Base-by-base conservation (phyloP, 441 rosid genomes). In the Gossypium davidsonii region DNA sequence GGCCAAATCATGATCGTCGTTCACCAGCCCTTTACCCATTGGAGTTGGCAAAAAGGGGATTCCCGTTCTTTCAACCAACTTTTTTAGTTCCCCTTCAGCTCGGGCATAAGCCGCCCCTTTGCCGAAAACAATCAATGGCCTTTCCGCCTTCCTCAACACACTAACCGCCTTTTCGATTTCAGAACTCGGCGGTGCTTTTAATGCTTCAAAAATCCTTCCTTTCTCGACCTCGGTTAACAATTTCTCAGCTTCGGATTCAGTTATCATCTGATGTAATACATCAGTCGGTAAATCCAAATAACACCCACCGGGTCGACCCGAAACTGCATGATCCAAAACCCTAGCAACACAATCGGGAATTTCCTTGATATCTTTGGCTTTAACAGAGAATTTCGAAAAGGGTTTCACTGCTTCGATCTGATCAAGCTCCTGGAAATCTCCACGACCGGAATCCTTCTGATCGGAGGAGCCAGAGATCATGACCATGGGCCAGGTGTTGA, bases 391-490 rank as follows among this genome's bases (percentile, higher is more conserved):
- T 55, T 94, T 94, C 2, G 91, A 85, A 79, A 92, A 92, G 8
- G 90, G 85, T 78, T 81, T 88, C 56, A 87, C 97, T 0, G 94
- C 96, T 15, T 87, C 97, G 11, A 94, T 53, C 81, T 94, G 98
- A 75, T 94, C 95, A 59, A 94, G 97, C 80, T 92, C 97, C 77
- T 92, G 97, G 64, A 94, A 94, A 71, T 94, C 97, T 1, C 97
- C 97, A 8, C 93, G 84, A 2, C 98, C 96, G 15, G 70, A 78
- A 53, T 89, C 93, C 56, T 72, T 85, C 78, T 92, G 97, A 31
- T 94, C 97, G 74, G 89, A 88, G 1, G 97, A 92, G 17, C 98
- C 97, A 49, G 98, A 94, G 84, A 94, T 88, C 95, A 94, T 73
- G 21, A 92, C 91, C 88, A 92, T 75, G 64, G 95, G 97, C 98